Evolutionary conservation across 129 eudicot genomes (phyloP).

Genomic region (Chrysanthemum lavandulifolium): DNA sequence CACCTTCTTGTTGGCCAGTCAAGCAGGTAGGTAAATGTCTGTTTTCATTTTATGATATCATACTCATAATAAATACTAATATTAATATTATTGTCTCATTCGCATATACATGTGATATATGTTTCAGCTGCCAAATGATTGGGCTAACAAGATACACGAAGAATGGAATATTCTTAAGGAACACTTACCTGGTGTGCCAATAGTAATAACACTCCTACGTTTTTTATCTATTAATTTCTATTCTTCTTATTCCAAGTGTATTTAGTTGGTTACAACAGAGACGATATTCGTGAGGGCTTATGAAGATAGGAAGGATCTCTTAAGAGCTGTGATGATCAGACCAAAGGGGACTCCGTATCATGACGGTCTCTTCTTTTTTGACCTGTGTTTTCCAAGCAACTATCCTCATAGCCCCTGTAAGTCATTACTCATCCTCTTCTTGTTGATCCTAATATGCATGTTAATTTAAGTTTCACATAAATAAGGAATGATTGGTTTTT

Average conservation of each 20-base stretch:
- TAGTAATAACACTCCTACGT: background rate
- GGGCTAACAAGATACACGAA: conserved; percentile 2
- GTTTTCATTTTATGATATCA: too few species aligned
- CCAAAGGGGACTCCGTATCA: conserved; percentile 7
- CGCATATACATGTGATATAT: background rate
- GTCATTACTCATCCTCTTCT: background rate
- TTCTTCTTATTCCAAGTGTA: background rate
- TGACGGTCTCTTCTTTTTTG: background rate
- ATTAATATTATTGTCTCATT: too few species aligned
- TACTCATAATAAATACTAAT: too few species aligned
- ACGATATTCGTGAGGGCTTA: background rate
- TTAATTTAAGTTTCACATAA: background rate
- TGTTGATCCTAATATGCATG: background rate
- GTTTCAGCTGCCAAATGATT: background rate
- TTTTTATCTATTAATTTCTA: background rate
- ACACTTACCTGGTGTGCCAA: conserved; percentile 4
- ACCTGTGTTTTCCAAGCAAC: background rate
- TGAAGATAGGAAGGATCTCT: background rate
- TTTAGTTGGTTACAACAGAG: background rate
- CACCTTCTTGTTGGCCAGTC: background rate
- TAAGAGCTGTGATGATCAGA: background rate
- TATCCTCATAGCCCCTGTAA: background rate
- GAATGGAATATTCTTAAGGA: background rate
- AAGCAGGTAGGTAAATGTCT: too few species aligned
- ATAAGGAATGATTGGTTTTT: background rate